Evolutionary conservation across 495 filamentous ascomycete species (phyloP).

Genomic region (Friedmanniomyces simplex): DNA sequence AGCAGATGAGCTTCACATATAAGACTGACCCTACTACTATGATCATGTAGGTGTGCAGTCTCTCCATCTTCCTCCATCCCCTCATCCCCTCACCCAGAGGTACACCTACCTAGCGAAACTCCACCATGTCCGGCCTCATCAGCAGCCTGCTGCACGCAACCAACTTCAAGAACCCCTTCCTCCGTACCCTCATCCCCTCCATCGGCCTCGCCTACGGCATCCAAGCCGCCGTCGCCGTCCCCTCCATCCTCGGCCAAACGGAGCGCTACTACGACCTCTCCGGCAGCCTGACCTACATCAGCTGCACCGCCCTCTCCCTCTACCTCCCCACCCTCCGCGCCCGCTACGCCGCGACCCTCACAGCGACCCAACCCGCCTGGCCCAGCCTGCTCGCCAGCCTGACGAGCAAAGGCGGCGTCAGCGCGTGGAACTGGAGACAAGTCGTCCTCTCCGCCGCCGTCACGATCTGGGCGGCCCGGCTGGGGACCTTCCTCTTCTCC

Average conservation of each 20-base stretch:
- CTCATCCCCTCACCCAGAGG: neutral
- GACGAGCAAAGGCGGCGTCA: slow-evolving; percentile 25
- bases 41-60: no score
- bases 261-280: slow-evolving; percentile 58
- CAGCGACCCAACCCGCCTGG: slow-evolving; percentile 35
- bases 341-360: slow-evolving; percentile 31
- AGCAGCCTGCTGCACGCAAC: slow-evolving; percentile 43
- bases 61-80: neutral
- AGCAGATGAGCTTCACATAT: no score
- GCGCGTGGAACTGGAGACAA: slow-evolving; percentile 51
- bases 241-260: slow-evolving; percentile 45
- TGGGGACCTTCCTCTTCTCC: slow-evolving; percentile 50
- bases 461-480: slow-evolving; percentile 46
- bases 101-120: neutral
- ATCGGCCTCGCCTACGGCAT: slow-evolving; percentile 46
- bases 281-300: slow-evolving; percentile 50
- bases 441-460: slow-evolving; percentile 46
- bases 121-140: slow-evolving; percentile 29
- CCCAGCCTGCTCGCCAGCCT: slow-evolving; percentile 38
- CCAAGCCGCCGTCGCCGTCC: slow-evolving; percentile 46
- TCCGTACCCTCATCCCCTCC: slow-evolving; percentile 48
- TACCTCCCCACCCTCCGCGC: slow-evolving; percentile 49
- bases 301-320: slow-evolving; percentile 45
- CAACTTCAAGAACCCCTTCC: slow-evolving; percentile 47
- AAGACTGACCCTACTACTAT: no score